phyloP scores from a whole-genome alignment of 352 stramenopile species.

The Pythium brassicae region DNA sequence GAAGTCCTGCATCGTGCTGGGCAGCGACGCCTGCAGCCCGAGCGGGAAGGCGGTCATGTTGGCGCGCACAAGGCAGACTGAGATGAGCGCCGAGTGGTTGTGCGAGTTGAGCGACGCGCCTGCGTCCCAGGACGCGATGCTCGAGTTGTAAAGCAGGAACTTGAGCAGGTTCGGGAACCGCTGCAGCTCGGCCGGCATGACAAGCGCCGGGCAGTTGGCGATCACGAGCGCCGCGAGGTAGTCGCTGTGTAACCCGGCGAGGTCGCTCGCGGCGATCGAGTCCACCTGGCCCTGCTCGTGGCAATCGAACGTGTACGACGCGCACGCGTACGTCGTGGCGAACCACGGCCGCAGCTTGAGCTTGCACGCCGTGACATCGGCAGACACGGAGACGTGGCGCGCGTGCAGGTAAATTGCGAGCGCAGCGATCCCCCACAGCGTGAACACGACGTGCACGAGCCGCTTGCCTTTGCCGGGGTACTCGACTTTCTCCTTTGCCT shows the following conservation, averaged over 20 bases:
- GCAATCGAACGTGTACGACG: constrained; percentile 33
- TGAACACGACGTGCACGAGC: constrained; percentile 30
- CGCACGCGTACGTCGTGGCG: constrained; percentile 23
- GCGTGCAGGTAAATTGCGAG: constrained; percentile 29
- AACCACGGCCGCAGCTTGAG: constrained; percentile 29
- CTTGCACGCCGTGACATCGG: constrained; percentile 23
- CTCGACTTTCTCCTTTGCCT: constrained; percentile 5
- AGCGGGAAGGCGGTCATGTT: constrained; percentile 18
- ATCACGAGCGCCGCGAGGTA: constrained; percentile 27
- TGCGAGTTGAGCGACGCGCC: constrained; percentile 19
- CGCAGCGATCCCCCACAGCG: constrained; percentile 23
- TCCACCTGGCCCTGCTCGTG: constrained; percentile 18
- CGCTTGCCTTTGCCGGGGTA: constrained; percentile 11
- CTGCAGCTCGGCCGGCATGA: constrained; percentile 20
- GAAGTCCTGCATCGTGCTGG: constrained; percentile 10
- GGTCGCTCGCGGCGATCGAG: constrained; percentile 16
- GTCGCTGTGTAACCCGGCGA: constrained; percentile 16
- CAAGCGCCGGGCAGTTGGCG: constrained; percentile 25
- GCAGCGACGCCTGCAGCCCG: constrained; percentile 7
- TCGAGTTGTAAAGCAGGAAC: constrained; percentile 35
- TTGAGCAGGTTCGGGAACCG: constrained; percentile 27
- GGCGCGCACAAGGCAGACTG: constrained; percentile 11
- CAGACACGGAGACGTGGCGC: constrained; percentile 16
- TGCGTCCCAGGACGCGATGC: constrained; percentile 18
- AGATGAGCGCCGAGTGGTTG: constrained; percentile 15